Percentiles rank a stretch among this genome's conserved stretches.
These are phyloP conservation scores for Phytophthora cactorum DNA, from an alignment of 352 stramenopile genomes.

Conservation along the genomic window DNA sequence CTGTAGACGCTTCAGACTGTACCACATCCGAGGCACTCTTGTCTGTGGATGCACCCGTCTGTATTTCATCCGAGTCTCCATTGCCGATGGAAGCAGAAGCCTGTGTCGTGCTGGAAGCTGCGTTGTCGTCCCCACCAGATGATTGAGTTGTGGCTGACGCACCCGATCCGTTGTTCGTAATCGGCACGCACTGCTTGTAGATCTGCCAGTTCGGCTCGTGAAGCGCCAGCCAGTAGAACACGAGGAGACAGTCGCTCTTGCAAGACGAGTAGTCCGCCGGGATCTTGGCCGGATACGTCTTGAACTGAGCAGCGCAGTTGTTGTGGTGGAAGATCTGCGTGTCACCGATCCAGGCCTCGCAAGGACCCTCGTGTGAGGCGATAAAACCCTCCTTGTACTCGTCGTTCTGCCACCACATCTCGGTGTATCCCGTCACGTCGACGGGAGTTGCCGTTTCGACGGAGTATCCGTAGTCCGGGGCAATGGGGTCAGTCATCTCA, in stretches of 20 bases:
- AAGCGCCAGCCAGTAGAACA: constrained; percentile 47
- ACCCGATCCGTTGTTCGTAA: background rate
- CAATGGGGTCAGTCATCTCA: constrained; percentile 39
- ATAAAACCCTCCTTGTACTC: constrained; percentile 49
- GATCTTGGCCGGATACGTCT: constrained; percentile 38
- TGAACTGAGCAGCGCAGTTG: constrained; percentile 47
- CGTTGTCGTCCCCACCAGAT: background rate
- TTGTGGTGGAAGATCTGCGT: constrained; percentile 50
- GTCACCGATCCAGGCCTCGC: constrained; percentile 67
- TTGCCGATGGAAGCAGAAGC: background rate
- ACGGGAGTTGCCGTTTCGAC: constrained; percentile 20
- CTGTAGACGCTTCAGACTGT: background rate
- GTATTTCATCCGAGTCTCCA: background rate
- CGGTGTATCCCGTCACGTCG: constrained; percentile 37
- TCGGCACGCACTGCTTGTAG: constrained; percentile 46
- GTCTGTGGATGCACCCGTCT: background rate
- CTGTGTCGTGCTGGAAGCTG: background rate
- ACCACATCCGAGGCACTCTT: background rate
- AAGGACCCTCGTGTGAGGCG: constrained; percentile 49
- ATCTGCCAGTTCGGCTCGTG: constrained; percentile 49
- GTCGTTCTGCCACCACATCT: constrained; percentile 49
- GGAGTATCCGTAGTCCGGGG: constrained; percentile 36
- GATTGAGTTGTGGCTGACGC: background rate
- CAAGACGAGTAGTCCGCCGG: constrained; percentile 37
- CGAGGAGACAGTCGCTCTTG: constrained; percentile 35